Percentiles rank a stretch among this genome's conserved stretches.
Conservation (phyloP, 2,329 filamentous ascomycete species). For the Seiridium cupressi region DNA sequence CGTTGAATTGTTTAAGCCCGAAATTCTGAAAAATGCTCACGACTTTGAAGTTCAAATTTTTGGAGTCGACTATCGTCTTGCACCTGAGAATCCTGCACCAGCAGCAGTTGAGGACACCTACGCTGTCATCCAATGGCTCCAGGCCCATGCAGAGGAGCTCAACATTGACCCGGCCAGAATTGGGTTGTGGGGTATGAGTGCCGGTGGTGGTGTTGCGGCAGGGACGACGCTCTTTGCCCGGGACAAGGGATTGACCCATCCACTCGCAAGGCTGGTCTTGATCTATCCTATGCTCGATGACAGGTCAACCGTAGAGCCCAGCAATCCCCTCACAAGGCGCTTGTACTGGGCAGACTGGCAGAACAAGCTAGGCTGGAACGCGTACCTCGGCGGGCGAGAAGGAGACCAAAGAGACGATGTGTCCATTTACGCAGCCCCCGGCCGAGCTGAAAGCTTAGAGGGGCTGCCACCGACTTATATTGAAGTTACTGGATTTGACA, state of each 20-base stretch:
- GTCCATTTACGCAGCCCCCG: slow-evolving; percentile 8
- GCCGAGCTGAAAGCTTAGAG: slow-evolving; percentile 5
- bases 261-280: slow-evolving; percentile 3
- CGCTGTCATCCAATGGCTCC: slow-evolving; percentile 39
- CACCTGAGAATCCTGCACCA: slow-evolving; percentile 49
- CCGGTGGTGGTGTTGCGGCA: slow-evolving; percentile 25
- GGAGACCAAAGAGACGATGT: neutral
- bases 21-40: neutral
- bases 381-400: slow-evolving; percentile 4
- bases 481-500: slow-evolving; percentile 12
- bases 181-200: slow-evolving; percentile 22
- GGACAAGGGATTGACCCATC: slow-evolving; percentile 14
- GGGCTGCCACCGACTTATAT: slow-evolving; percentile 13
- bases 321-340: neutral
- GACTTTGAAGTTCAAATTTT: slow-evolving; percentile 19
- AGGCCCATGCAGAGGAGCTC: slow-evolving; percentile 27
- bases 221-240: slow-evolving; percentile 21
- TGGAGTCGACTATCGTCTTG: slow-evolving; percentile 50
- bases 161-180: slow-evolving; percentile 21
- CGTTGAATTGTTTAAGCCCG: neutral
- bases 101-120: slow-evolving; percentile 47
- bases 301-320: neutral
- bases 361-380: slow-evolving; percentile 6
- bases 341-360: neutral
- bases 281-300: slow-evolving; percentile 5